phyloP scores from a whole-genome alignment of 768 basidiomycete genomes.

The Suillus weaverae region DNA sequence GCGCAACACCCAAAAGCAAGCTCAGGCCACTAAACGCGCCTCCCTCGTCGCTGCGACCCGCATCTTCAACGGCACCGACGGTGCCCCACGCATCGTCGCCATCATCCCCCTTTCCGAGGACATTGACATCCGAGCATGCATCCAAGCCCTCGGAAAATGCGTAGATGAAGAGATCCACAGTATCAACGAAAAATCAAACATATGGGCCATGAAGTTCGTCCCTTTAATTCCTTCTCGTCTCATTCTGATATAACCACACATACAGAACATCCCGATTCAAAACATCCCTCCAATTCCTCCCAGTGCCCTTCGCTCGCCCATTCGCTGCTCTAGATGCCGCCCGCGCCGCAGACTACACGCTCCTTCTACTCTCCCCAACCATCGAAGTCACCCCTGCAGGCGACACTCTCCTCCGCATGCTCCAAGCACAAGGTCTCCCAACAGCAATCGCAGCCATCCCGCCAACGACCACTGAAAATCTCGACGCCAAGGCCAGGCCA shows the following conservation, averaged over 20 bases:
- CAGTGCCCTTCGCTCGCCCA: constrained; percentile 66
- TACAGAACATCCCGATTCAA: constrained; percentile 84
- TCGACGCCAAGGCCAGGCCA: constrained; percentile 62
- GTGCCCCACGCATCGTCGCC: constrained; percentile 82
- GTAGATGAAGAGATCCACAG: constrained; percentile 46
- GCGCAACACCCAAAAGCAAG: constrained; percentile 83
- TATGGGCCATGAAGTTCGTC: constrained; percentile 70
- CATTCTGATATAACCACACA: constrained; percentile 3
- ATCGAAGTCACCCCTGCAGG: constrained; percentile 85
- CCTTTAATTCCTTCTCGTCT: background rate
- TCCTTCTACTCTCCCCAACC: constrained; percentile 78
- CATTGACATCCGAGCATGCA: constrained; percentile 51
- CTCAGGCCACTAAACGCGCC: constrained; percentile 42
- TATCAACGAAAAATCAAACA: constrained; percentile 12
- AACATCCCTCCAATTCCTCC: constrained; percentile 86
- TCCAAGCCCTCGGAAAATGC: constrained; percentile 54
- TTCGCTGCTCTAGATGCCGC: constrained; percentile 83
- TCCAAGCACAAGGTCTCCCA: constrained; percentile 91
- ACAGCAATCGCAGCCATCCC: constrained; percentile 77
- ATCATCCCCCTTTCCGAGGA: constrained; percentile 82
- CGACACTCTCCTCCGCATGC: constrained; percentile 80
- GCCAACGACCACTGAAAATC: constrained; percentile 43
- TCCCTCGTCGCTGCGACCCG: constrained; percentile 29
- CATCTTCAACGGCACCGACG: constrained; percentile 77
- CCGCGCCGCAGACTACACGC: constrained; percentile 87